Evolutionary conservation across 176 grass and related monocot genomes (phyloP).

Genomic region (Otatea glauca): DNA sequence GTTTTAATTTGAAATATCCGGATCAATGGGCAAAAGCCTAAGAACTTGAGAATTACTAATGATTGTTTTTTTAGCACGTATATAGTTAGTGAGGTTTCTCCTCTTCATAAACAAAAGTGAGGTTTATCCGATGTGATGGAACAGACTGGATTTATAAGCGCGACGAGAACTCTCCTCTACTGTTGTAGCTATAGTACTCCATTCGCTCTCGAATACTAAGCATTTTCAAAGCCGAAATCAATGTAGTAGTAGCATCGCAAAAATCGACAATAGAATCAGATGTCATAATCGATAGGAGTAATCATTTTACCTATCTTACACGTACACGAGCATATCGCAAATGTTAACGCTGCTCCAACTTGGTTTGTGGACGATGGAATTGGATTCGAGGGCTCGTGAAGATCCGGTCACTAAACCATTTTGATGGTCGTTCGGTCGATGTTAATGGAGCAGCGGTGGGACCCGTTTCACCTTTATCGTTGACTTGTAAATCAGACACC

Average conservation of each 20-base stretch:
- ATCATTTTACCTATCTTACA: not conserved
- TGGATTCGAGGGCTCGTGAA: not conserved
- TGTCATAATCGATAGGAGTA: not conserved
- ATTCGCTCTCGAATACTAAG: no score
- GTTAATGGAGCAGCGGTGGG: not conserved
- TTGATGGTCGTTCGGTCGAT: not conserved
- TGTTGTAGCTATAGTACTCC: no score
- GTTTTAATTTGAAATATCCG: not conserved
- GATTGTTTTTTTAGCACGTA: no score
- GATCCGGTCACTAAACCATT: not conserved
- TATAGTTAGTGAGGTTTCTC: no score
- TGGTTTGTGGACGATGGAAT: not conserved
- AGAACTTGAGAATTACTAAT: not conserved
- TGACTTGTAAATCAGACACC: conserved; percentile 25
- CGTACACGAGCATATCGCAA: not conserved
- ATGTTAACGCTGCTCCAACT: not conserved
- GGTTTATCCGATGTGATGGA: no score
- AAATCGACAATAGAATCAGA: not conserved
- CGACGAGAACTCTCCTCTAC: no score
- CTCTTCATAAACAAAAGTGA: no score
- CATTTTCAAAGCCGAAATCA: no score
- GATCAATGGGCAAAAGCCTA: not conserved
- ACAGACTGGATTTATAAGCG: no score
- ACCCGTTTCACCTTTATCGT: not conserved
- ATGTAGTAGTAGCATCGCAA: not conserved